A percentile compares a stretch with the other conserved stretches of the same genome.
phyloP scores from a whole-genome alignment of 108 stramenopile species.

The Epithemia pelagica region DNA sequence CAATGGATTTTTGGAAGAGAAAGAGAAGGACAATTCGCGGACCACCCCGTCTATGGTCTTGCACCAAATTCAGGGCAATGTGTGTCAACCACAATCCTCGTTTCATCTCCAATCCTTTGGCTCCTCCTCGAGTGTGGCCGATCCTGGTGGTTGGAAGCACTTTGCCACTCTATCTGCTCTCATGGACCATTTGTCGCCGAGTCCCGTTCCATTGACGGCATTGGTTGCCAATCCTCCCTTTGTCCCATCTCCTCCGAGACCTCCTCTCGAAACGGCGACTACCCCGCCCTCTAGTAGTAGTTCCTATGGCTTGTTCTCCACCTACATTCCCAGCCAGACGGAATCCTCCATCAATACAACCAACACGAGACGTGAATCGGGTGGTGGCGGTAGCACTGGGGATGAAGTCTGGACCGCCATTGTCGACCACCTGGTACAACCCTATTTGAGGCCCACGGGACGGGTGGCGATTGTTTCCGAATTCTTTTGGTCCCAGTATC shows the following conservation, averaged over 20 bases:
- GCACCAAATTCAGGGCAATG: conserved; percentile 7
- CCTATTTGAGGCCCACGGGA: conserved; percentile 5
- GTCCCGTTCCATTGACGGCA: conserved; percentile 29
- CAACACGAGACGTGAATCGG: background rate
- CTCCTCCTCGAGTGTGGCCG: background rate
- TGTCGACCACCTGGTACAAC: conserved; percentile 29
- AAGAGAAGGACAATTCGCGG: no score
- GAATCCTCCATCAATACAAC: background rate
- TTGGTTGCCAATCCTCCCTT: conserved; percentile 86
- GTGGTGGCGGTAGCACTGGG: conserved; percentile 47
- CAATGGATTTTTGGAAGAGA: conserved; percentile 34
- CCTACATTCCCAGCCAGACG: background rate
- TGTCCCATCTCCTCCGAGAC: conserved; percentile 67
- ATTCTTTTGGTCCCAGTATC: conserved; percentile 38
- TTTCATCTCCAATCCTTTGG: background rate
- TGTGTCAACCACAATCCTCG: conserved; percentile 1
- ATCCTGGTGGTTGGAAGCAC: background rate
- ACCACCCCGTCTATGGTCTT: background rate
- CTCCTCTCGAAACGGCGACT: background rate
- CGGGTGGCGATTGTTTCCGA: conserved; percentile 63
- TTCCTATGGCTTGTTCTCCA: conserved; percentile 6
- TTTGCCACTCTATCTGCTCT: background rate
- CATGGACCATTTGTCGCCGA: background rate
- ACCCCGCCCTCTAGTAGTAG: no score
- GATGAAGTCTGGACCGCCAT: conserved; percentile 53